phyloP scores from a whole-genome alignment of 2,329 filamentous ascomycete species.

The Talaromyces sp. region DNA sequence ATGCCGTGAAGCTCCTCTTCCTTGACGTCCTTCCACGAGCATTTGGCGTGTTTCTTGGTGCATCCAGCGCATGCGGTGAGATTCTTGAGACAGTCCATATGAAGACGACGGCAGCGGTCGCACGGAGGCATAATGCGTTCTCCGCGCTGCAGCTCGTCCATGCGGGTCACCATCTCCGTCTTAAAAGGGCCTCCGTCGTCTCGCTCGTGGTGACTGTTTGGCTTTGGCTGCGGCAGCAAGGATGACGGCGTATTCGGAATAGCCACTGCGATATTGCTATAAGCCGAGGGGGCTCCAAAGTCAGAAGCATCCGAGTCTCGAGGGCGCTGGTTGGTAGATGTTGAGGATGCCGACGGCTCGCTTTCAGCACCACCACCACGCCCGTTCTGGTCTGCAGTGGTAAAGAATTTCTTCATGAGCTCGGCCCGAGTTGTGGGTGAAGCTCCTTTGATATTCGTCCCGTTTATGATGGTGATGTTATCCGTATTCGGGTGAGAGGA shows the following conservation, averaged over 20 bases:
- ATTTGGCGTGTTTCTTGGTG: constrained; percentile 86
- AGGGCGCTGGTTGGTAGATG: constrained; percentile 21
- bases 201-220: constrained; percentile 43
- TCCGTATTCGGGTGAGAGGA: constrained; percentile 36
- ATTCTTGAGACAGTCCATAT: constrained; percentile 80
- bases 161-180: constrained; percentile 65
- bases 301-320: constrained; percentile 35
- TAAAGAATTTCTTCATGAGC: constrained; percentile 60
- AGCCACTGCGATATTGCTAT: constrained; percentile 42
- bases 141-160: constrained; percentile 70
- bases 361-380: constrained; percentile 27
- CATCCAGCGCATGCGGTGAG: constrained; percentile 81
- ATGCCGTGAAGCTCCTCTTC: constrained; percentile 58
- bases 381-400: constrained; percentile 51
- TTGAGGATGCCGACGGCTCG: constrained; percentile 24
- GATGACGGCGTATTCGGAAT: constrained; percentile 53
- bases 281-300: background rate
- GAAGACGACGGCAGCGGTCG: constrained; percentile 73
- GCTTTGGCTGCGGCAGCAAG: constrained; percentile 46
- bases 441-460: constrained; percentile 47
- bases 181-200: constrained; percentile 58
- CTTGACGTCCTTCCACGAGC: constrained; percentile 76
- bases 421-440: constrained; percentile 56
- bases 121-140: constrained; percentile 76
- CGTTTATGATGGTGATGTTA: constrained; percentile 47